These are phyloP conservation scores for Euphorbia pulcherrima DNA, from an alignment of 345 rosid species.

Conservation along the genomic window DNA sequence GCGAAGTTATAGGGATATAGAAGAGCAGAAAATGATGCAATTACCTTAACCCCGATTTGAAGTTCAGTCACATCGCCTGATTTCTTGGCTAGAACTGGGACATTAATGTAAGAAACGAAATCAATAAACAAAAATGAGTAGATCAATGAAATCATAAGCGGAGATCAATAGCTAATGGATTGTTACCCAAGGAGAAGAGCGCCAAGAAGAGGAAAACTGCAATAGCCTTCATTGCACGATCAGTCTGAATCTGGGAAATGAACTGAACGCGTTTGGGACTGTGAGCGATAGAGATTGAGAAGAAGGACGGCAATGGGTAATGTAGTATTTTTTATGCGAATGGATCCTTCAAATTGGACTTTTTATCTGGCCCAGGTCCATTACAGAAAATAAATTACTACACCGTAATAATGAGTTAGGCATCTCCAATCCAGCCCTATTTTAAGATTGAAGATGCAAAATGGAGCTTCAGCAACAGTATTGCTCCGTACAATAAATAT, in stretches of 20 bases:
- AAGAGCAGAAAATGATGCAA: not conserved
- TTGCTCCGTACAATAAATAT: too few species aligned
- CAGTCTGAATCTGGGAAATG: constrained; percentile 22
- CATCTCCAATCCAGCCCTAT: too few species aligned
- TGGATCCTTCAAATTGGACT: not conserved
- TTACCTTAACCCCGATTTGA: constrained; percentile 93
- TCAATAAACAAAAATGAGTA: not conserved
- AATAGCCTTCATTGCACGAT: constrained; percentile 29
- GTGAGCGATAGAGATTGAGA: not conserved
- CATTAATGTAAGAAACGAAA: not conserved
- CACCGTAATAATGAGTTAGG: too few species aligned
- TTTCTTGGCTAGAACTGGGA: constrained; percentile 57
- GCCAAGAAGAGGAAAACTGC: constrained; percentile 30
- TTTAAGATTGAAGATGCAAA: too few species aligned
- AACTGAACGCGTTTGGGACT: not conserved
- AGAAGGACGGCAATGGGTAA: too few species aligned
- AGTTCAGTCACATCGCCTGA: constrained; percentile 73
- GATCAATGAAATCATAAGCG: constrained; percentile 8
- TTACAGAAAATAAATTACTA: too few species aligned
- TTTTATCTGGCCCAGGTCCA: not conserved
- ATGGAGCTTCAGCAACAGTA: too few species aligned
- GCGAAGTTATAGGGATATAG: not conserved
- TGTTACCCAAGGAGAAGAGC: constrained; percentile 34
- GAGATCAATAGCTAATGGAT: not conserved
- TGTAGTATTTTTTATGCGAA: too few species aligned